A percentile compares a stretch with the other conserved stretches of the same genome.
Conservation (phyloP, 2,329 filamentous ascomycete species). For the Dactylonectria macrodidyma region DNA sequence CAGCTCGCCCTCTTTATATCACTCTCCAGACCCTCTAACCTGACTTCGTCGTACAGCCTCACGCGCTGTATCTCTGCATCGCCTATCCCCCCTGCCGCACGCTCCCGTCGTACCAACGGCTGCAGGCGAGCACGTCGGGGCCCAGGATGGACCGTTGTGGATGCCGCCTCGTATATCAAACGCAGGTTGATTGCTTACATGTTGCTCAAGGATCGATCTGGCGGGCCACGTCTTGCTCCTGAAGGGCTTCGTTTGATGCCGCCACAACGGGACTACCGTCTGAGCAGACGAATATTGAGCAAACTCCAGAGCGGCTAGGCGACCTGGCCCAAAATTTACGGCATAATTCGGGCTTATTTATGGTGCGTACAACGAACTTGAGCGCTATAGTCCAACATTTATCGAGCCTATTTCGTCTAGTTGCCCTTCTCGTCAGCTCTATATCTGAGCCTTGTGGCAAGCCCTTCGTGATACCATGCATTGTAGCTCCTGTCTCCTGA, state of each 20-base stretch:
- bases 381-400: background rate
- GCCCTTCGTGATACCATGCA: background rate
- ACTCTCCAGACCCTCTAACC: background rate
- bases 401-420: background rate
- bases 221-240: background rate
- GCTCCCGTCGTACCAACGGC: slow-evolving; percentile 39
- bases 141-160: slow-evolving; percentile 19
- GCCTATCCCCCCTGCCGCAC: slow-evolving; percentile 34
- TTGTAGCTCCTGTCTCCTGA: background rate
- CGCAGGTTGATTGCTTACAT: background rate
- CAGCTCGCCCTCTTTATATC: slow-evolving; percentile 46
- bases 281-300: background rate
- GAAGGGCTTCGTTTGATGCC: slow-evolving; percentile 8
- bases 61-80: slow-evolving; percentile 14
- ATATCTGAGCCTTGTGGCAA: background rate
- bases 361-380: background rate
- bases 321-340: background rate
- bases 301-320: background rate
- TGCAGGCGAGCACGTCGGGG: slow-evolving; percentile 16
- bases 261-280: slow-evolving; percentile 4
- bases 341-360: background rate
- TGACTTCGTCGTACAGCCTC: slow-evolving; percentile 38
- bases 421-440: background rate
- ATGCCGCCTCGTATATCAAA: slow-evolving; percentile 26
- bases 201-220: slow-evolving; percentile 15